A percentile compares a stretch with the other conserved stretches of the same genome.
Conservation (phyloP, 805 yeast species). For the Candida awuae region DNA sequence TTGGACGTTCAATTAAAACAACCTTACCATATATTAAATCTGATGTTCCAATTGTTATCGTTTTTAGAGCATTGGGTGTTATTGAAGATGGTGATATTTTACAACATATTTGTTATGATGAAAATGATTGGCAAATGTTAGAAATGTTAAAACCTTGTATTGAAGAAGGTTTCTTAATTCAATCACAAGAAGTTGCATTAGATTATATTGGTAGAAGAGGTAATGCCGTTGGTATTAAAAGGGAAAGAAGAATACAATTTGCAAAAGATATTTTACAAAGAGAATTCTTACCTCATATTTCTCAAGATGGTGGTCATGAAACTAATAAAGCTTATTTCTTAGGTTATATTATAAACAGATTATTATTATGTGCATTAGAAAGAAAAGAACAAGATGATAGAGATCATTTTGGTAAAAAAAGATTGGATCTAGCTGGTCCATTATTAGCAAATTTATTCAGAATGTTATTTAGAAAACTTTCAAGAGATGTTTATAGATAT, state of each 20-base stretch:
- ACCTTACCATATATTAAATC: conserved; percentile 94
- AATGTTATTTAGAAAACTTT: conserved; percentile 84
- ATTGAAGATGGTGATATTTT: conserved; percentile 98
- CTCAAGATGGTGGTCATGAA: conserved; percentile 95
- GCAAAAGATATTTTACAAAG: conserved; percentile 95
- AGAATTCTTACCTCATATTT: conserved; percentile 93
- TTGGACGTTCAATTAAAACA: conserved; percentile 84
- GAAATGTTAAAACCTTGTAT: conserved; percentile 99
- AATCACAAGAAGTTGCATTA: conserved; percentile 95
- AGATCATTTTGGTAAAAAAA: conserved; percentile 98
- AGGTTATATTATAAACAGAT: conserved; percentile 96
- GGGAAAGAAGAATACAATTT: conserved; percentile 96
- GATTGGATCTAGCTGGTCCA: conserved; percentile 98
- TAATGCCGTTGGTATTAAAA: conserved; percentile 89
- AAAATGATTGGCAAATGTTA: conserved; percentile 98
- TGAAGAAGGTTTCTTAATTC: conserved; percentile 97
- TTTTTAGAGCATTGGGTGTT: conserved; percentile 95
- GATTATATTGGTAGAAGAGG: conserved; percentile 99
- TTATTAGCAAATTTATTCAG: conserved; percentile 91
- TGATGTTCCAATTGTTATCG: conserved; percentile 94
- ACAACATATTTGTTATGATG: conserved; percentile 97
- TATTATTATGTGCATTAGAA: conserved; percentile 90
- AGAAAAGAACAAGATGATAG: conserved; percentile 98
- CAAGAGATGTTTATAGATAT: conserved; percentile 94
- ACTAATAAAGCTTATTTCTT: conserved; percentile 93